Percentiles rank a stretch among this genome's conserved stretches.
Conservation (phyloP, 768 basidiomycete genomes). For the Pluteus cervinus region DNA sequence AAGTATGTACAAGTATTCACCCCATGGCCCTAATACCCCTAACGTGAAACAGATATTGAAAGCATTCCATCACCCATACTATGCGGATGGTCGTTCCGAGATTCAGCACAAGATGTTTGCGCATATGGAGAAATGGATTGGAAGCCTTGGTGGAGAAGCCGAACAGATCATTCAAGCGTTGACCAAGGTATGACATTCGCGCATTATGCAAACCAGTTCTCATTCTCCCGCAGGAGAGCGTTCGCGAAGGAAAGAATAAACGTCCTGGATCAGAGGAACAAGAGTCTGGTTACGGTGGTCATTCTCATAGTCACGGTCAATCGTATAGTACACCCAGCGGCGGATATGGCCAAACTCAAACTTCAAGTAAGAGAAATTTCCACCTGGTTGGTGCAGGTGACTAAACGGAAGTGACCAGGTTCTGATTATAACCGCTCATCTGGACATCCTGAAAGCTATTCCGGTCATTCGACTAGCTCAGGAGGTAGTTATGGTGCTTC, state of each 20-base stretch:
- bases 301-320: too few species aligned
- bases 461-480: slow-evolving; percentile 6
- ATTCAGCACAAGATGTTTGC: slow-evolving; percentile 61
- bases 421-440: too few species aligned
- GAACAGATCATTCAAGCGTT: slow-evolving; percentile 40
- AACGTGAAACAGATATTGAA: slow-evolving; percentile 40
- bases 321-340: too few species aligned
- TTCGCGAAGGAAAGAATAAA: slow-evolving; percentile 51
- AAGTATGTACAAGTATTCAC: slow-evolving; percentile 21
- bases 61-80: slow-evolving; percentile 70
- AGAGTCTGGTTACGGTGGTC: slow-evolving; percentile 36
- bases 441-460: neutral
- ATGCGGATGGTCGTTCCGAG: slow-evolving; percentile 42
- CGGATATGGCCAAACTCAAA: too few species aligned
- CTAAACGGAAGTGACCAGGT: too few species aligned
- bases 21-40: neutral
- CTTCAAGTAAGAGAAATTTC: too few species aligned
- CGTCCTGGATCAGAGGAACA: slow-evolving; percentile 42
- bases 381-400: too few species aligned
- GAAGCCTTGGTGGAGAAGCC: slow-evolving; percentile 38
- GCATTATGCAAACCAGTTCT: neutral
- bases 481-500: slow-evolving; percentile 6
- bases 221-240: slow-evolving; percentile 36
- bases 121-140: slow-evolving; percentile 48
- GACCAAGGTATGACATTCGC: slow-evolving; percentile 38